Conservation (phyloP, 2,329 filamentous ascomycete genomes). For the Gremmenia infestans region DNA sequence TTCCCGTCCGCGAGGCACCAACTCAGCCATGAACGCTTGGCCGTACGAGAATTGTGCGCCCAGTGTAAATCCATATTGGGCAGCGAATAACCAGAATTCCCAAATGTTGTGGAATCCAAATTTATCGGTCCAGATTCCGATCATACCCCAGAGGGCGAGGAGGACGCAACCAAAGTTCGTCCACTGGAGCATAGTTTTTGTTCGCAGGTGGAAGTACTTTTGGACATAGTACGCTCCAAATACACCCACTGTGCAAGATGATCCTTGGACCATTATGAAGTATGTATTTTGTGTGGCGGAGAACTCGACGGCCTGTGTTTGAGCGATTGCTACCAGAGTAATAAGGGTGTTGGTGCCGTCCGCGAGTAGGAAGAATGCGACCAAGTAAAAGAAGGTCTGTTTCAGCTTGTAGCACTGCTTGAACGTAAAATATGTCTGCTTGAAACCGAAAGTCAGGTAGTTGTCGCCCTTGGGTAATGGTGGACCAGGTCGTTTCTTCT, state of each 20-base stretch:
- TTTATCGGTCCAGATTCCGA: constrained; percentile 29
- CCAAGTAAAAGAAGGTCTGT: constrained; percentile 29
- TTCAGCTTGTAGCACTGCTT: constrained; percentile 27
- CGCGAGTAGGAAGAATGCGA: constrained; percentile 29
- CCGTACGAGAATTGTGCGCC: constrained; percentile 29
- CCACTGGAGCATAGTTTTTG: constrained; percentile 28
- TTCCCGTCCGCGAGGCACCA: constrained; percentile 28
- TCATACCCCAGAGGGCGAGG: constrained; percentile 27
- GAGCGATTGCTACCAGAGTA: constrained; percentile 26
- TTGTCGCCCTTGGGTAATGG: constrained; percentile 24
- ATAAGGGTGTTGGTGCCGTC: constrained; percentile 27
- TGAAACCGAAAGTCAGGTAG: constrained; percentile 29
- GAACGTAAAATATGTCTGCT: constrained; percentile 26
- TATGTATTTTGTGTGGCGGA: constrained; percentile 28
- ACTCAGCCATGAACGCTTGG: constrained; percentile 30
- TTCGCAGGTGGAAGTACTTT: constrained; percentile 22
- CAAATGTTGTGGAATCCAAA: constrained; percentile 29
- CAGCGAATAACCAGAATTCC: constrained; percentile 31
- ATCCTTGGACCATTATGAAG: constrained; percentile 27
- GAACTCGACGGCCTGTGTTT: constrained; percentile 28
- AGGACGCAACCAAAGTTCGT: constrained; percentile 26
- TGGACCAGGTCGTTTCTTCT: constrained; percentile 30
- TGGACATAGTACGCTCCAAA: constrained; percentile 27
- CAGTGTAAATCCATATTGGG: constrained; percentile 24
- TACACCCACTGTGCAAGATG: constrained; percentile 17